phyloP scores from a whole-genome alignment of 129 eudicot genomes.

The Centaurea solstitialis region DNA sequence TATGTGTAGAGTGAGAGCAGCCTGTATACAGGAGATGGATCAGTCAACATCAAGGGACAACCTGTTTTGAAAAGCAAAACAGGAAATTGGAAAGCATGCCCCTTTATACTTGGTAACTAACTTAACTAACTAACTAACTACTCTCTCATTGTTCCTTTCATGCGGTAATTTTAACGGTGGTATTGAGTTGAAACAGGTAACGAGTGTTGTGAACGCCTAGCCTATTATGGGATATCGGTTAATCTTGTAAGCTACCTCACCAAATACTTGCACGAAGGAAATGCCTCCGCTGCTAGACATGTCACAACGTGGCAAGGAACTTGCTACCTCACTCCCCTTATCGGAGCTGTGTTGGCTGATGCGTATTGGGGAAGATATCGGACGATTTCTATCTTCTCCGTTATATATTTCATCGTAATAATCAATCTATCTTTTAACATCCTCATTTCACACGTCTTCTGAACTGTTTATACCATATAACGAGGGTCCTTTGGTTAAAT shows the following conservation, averaged over 20 bases:
- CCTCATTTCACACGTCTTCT: not conserved
- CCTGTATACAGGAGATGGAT: conserved; percentile 71
- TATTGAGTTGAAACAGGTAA: conserved; percentile 45
- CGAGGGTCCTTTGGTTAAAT: not conserved
- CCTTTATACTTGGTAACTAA: conserved; percentile 66
- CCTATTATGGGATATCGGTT: conserved; percentile 68
- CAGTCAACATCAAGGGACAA: conserved; percentile 63
- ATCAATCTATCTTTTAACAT: not conserved
- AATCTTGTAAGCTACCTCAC: conserved; percentile 76
- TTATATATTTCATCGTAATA: conserved; percentile 62
- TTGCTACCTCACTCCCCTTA: conserved; percentile 70
- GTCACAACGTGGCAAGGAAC: conserved; percentile 85
- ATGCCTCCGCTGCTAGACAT: conserved; percentile 67
- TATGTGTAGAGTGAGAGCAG: conserved; percentile 38
- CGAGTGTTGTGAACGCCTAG: conserved; percentile 82
- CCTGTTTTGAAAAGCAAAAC: conserved; percentile 67
- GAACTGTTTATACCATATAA: not conserved
- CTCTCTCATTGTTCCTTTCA: not conserved
- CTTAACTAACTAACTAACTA: no score
- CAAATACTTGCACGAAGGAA: conserved; percentile 63
- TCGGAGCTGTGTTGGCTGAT: conserved; percentile 81
- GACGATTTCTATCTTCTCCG: conserved; percentile 75
- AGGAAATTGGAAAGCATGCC: conserved; percentile 87
- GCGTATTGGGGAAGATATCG: conserved; percentile 89
- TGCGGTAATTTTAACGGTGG: not conserved